phyloP scores from a whole-genome alignment of 2,329 filamentous ascomycete species.

The Penicillium hesseltinei region DNA sequence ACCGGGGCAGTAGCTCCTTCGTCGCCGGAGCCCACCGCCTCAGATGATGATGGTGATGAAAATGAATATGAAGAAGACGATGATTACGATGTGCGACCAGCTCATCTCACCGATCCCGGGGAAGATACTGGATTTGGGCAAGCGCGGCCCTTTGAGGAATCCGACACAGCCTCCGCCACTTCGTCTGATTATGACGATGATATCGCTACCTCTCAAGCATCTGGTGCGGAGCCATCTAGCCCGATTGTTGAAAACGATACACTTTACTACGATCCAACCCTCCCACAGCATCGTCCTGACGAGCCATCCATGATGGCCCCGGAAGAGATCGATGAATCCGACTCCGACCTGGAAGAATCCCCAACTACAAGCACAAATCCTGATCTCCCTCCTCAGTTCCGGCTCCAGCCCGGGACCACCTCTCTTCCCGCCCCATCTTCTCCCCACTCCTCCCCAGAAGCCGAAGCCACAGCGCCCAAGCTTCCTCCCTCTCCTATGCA shows the following conservation, averaged over 20 bases:
- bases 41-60: constrained; percentile 22
- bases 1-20: constrained; percentile 27
- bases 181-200: constrained; percentile 16
- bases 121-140: constrained; percentile 15
- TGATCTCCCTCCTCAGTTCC: constrained; percentile 34
- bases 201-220: constrained; percentile 1
- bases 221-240: not conserved
- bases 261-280: constrained; percentile 41
- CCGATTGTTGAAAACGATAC: not conserved
- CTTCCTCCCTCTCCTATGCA: constrained; percentile 36
- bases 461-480: constrained; percentile 36
- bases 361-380: constrained; percentile 19
- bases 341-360: constrained; percentile 7
- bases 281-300: constrained; percentile 48
- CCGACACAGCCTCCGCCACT: constrained; percentile 18
- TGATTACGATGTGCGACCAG: constrained; percentile 21
- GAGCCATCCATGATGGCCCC: constrained; percentile 3
- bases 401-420: constrained; percentile 38
- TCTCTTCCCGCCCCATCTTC: constrained; percentile 35
- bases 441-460: constrained; percentile 32
- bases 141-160: constrained; percentile 12
- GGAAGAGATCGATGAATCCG: not conserved
- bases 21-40: constrained; percentile 17
- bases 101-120: constrained; percentile 25
- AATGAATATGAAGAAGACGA: constrained; percentile 21